These are phyloP conservation scores for Bimuria novae-zelandiae DNA, from an alignment of 2,329 filamentous ascomycete species.

Conservation along the genomic window DNA sequence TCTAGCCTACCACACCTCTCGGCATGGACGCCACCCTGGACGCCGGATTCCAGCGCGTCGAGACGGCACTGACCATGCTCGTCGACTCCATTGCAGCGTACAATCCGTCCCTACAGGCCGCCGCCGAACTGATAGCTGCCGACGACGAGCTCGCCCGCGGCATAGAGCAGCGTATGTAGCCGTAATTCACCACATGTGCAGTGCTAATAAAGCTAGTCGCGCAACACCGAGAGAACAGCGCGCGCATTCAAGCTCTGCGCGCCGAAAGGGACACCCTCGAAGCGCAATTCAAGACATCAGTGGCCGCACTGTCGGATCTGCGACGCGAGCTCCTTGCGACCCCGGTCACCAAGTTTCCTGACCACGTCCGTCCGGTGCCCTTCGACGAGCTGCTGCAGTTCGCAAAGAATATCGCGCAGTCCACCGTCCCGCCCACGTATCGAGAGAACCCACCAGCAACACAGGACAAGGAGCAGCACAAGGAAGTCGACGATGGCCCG, in stretches of 20 bases:
- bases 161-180: constrained; percentile 63
- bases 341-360: constrained; percentile 44
- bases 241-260: constrained; percentile 71
- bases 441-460: constrained; percentile 30
- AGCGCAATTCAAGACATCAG: constrained; percentile 70
- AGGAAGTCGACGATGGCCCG: constrained; percentile 22
- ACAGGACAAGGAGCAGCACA: constrained; percentile 22
- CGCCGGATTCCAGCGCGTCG: constrained; percentile 52
- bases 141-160: constrained; percentile 70
- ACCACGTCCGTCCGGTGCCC: constrained; percentile 57
- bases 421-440: constrained; percentile 71
- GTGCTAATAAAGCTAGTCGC: constrained; percentile 59
- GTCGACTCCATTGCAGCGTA: constrained; percentile 83
- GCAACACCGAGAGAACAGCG: constrained; percentile 74
- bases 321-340: constrained; percentile 71
- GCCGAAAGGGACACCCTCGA: constrained; percentile 69
- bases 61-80: constrained; percentile 63
- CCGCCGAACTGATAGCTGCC: constrained; percentile 70
- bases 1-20: constrained; percentile 1
- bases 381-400: constrained; percentile 77
- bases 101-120: constrained; percentile 71
- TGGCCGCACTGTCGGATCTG: constrained; percentile 71
- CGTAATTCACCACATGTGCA: background rate
- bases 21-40: constrained; percentile 51
- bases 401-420: constrained; percentile 78